Percentiles rank a stretch among this genome's conserved stretches.
These are phyloP conservation scores for Mycena pura DNA, from an alignment of 768 basidiomycete species.

Conservation along the genomic window DNA sequence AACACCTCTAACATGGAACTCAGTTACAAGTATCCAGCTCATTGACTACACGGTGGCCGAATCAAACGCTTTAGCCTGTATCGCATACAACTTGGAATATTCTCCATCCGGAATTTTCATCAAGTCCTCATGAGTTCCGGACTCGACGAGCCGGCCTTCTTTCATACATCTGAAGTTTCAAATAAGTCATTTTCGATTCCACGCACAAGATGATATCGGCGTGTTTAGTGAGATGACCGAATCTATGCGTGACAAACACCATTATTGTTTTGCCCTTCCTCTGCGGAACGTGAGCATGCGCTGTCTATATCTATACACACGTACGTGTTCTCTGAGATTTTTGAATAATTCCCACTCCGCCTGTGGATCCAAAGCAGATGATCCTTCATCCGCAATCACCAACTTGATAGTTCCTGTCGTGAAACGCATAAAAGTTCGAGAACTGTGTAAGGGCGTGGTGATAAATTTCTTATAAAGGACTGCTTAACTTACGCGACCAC, in stretches of 20 bases:
- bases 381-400: slow-evolving; percentile 50
- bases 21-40: no score
- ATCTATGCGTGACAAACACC: slow-evolving; percentile 50
- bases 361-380: slow-evolving; percentile 47
- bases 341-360: slow-evolving; percentile 44
- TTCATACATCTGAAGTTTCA: slow-evolving; percentile 37
- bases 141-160: slow-evolving; percentile 37
- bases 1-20: neutral
- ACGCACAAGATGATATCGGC: slow-evolving; percentile 47
- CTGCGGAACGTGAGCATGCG: slow-evolving; percentile 10
- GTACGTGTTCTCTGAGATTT: slow-evolving; percentile 32
- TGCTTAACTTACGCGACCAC: slow-evolving; percentile 18
- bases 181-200: neutral
- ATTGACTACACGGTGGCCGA: neutral
- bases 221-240: slow-evolving; percentile 43
- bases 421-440: slow-evolving; percentile 50
- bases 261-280: slow-evolving; percentile 44
- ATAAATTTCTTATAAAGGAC: neutral
- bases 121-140: slow-evolving; percentile 37
- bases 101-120: slow-evolving; percentile 27
- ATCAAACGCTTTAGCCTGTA: slow-evolving; percentile 30
- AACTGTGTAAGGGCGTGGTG: slow-evolving; percentile 20
- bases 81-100: slow-evolving; percentile 36
- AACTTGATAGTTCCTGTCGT: slow-evolving; percentile 38
- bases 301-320: no score